These are phyloP conservation scores for Calonectria naviculata DNA, from an alignment of 2,329 filamentous ascomycete genomes.

Conservation along the genomic window DNA sequence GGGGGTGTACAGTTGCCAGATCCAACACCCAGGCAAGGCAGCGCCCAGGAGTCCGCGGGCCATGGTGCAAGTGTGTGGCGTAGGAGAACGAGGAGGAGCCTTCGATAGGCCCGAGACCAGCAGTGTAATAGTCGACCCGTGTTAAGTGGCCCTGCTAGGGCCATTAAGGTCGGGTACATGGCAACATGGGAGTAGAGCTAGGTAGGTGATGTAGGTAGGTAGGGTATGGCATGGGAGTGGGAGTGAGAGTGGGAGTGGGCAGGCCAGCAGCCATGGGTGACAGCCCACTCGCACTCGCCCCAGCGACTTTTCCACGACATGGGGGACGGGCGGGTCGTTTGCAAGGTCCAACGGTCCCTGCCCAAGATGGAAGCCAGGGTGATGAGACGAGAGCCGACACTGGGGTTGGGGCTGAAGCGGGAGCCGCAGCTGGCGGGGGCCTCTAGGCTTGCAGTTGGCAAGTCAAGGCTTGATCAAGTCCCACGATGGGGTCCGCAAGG, in stretches of 20 bases:
- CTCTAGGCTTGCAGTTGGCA: constrained; percentile 25
- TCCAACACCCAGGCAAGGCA: constrained; percentile 31
- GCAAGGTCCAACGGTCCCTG: constrained; percentile 35
- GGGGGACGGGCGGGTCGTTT: constrained; percentile 35
- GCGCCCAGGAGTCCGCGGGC: constrained; percentile 37
- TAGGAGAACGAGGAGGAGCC: constrained; percentile 43
- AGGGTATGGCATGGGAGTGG: constrained; percentile 26
- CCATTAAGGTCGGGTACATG: constrained; percentile 36
- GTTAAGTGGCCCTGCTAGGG: constrained; percentile 36
- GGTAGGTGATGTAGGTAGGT: constrained; percentile 7
- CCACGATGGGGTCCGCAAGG: constrained; percentile 34
- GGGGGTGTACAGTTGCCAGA: constrained; percentile 32
- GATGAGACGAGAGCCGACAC: constrained; percentile 42
- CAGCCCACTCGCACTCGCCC: constrained; percentile 32
- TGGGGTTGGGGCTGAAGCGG: constrained; percentile 36
- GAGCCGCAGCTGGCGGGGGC: constrained; percentile 39
- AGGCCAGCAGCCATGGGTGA: constrained; percentile 8
- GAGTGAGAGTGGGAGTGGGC: constrained; percentile 7
- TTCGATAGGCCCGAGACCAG: constrained; percentile 43
- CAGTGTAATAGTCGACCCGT: constrained; percentile 32
- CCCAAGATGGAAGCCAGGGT: constrained; percentile 38
- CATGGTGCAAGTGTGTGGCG: constrained; percentile 42
- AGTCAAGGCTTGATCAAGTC: constrained; percentile 28
- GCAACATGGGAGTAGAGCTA: constrained; percentile 18
- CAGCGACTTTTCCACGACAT: constrained; percentile 34